phyloP scores from a whole-genome alignment of 1,284 basidiomycete species.

The Vanrija sp. region DNA sequence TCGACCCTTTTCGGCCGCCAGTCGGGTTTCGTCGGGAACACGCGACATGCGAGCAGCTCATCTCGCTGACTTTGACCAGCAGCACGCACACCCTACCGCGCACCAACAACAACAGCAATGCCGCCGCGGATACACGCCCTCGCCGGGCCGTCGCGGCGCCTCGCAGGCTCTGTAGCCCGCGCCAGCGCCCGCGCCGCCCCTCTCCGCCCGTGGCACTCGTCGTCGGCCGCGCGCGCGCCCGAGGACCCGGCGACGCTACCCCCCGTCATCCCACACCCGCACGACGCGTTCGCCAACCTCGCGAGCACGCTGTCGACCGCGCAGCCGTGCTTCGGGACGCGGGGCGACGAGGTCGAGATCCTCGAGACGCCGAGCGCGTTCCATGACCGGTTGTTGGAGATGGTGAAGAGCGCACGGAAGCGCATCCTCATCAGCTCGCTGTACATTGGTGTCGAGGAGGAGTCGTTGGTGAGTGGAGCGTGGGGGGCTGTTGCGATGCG shows the following conservation, averaged over 20 bases:
- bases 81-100: too few species aligned
- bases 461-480: slow-evolving; percentile 54
- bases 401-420: slow-evolving; percentile 66
- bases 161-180: not conserved
- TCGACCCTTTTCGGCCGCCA: too few species aligned
- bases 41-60: too few species aligned
- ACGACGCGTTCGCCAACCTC: slow-evolving; percentile 32
- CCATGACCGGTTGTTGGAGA: slow-evolving; percentile 52
- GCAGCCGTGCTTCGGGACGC: slow-evolving; percentile 50
- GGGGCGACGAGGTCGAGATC: slow-evolving; percentile 48
- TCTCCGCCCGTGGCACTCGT: not conserved
- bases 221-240: not conserved
- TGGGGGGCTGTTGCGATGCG: too few species aligned
- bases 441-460: slow-evolving; percentile 70
- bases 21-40: too few species aligned
- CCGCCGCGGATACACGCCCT: not conserved
- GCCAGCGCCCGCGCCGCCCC: not conserved
- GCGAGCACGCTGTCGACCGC: slow-evolving; percentile 22
- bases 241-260: not conserved
- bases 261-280: slow-evolving; percentile 10
- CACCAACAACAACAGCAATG: too few species aligned
- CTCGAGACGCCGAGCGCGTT: slow-evolving; percentile 50
- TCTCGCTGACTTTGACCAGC: too few species aligned
- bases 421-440: slow-evolving; percentile 83
- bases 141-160: not conserved